Evolutionary conservation across 495 filamentous ascomycete genomes (phyloP).

Genomic region (Penicillium antarcticum): DNA sequence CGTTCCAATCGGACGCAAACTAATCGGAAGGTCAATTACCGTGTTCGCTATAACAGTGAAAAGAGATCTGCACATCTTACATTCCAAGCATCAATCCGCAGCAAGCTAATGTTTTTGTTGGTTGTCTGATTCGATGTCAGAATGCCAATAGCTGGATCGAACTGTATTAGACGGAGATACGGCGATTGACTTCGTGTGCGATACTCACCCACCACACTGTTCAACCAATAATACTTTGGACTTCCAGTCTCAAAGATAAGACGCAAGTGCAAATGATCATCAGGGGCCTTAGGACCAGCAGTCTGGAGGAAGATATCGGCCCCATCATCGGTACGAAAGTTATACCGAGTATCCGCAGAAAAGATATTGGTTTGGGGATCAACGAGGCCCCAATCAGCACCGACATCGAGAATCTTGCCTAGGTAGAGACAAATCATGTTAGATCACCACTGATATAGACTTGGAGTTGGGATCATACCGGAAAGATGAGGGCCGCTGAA

Average conservation of each 20-base stretch:
- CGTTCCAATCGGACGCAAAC: not conserved
- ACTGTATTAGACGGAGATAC: not conserved
- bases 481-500: constrained; percentile 28
- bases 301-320: constrained; percentile 28
- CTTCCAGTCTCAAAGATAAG: constrained; percentile 27
- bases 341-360: constrained; percentile 32
- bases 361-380: constrained; percentile 29
- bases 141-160: constrained; percentile 21
- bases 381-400: constrained; percentile 28
- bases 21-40: not conserved
- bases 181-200: not conserved
- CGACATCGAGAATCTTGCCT: constrained; percentile 29
- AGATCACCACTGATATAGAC: not conserved
- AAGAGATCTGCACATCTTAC: constrained; percentile 10
- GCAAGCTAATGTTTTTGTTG: constrained; percentile 6
- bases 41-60: not conserved
- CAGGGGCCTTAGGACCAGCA: constrained; percentile 18
- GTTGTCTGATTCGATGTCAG: constrained; percentile 12
- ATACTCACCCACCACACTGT: constrained; percentile 31
- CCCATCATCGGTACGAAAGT: constrained; percentile 29
- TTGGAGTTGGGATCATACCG: constrained; percentile 4
- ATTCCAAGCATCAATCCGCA: constrained; percentile 34
- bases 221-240: constrained; percentile 33
- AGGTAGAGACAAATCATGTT: not conserved
- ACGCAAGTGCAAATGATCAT: constrained; percentile 25